These are phyloP conservation scores for Nicotiana benthamiana DNA, from an alignment of 257 asterid genomes.

Conservation along the genomic window DNA sequence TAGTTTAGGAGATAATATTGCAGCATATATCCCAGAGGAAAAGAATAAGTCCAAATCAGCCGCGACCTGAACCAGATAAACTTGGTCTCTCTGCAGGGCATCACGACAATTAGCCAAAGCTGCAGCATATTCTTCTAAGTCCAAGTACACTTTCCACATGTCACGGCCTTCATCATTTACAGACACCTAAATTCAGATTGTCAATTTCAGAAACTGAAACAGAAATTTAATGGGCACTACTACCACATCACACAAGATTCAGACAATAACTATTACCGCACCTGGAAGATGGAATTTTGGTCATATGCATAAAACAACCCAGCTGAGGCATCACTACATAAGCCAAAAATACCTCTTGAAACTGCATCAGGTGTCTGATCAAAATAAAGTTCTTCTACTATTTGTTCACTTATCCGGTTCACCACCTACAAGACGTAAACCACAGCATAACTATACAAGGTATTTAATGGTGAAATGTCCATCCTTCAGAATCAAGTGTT, in stretches of 20 bases:
- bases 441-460: not conserved
- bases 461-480: not conserved
- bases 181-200: slow-evolving; percentile 55
- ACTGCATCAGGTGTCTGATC: slow-evolving; percentile 79
- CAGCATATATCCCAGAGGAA: not conserved
- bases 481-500: not conserved
- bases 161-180: slow-evolving; percentile 94
- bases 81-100: slow-evolving; percentile 93
- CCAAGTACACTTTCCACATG: slow-evolving; percentile 98
- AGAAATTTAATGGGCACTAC: not conserved
- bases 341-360: slow-evolving; percentile 75
- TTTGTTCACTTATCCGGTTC: slow-evolving; percentile 88
- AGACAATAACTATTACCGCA: slow-evolving; percentile 14
- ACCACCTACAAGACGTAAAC: slow-evolving; percentile 50
- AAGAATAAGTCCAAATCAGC: not conserved
- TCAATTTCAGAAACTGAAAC: slow-evolving; percentile 10
- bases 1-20: not conserved
- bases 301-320: slow-evolving; percentile 96
- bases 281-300: slow-evolving; percentile 93
- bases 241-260: slow-evolving; percentile 10
- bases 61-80: slow-evolving; percentile 85
- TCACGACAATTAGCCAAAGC: slow-evolving; percentile 92
- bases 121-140: slow-evolving; percentile 76
- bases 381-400: slow-evolving; percentile 83
- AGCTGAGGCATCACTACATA: slow-evolving; percentile 98